A percentile compares a stretch with the other conserved stretches of the same genome.
Conservation (phyloP, 2,329 filamentous ascomycete species). For the Pleomassaria siparia region DNA sequence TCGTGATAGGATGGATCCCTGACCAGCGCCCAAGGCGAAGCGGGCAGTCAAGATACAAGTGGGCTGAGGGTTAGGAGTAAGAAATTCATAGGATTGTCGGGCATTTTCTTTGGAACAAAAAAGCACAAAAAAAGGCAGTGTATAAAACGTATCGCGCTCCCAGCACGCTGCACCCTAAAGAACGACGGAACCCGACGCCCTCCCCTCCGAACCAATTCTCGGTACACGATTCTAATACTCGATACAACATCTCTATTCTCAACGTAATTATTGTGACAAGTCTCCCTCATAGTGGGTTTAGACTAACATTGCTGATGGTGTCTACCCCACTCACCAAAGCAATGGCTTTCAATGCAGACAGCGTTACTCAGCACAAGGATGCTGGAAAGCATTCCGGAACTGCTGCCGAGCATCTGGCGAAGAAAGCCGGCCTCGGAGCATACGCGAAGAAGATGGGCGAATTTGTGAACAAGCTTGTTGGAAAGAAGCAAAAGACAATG, state of each 20-base stretch:
- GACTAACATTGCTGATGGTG: background rate
- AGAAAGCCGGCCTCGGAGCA: constrained; percentile 9
- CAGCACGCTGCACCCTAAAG: background rate
- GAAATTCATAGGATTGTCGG: background rate
- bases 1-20: background rate
- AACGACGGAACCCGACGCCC: background rate
- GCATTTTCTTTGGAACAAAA: background rate
- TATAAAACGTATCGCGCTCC: background rate
- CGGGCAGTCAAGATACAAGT: constrained; percentile 3
- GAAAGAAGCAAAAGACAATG: constrained; percentile 17
- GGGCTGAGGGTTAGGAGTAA: constrained; percentile 5
- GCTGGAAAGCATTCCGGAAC: constrained; percentile 14
- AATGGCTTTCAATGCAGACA: constrained; percentile 14
- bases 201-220: background rate
- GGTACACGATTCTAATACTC: constrained; percentile 6
- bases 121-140: background rate
- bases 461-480: constrained; percentile 16
- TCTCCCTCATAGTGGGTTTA: background rate
- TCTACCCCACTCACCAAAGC: background rate
- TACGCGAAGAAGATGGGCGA: constrained; percentile 17
- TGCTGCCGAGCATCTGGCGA: constrained; percentile 13
- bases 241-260: constrained; percentile 1
- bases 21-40: background rate
- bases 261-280: constrained; percentile 3
- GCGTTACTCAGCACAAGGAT: constrained; percentile 14